Conservation (phyloP, 2,329 filamentous ascomycete species). For the Aspergillus niger region DNA sequence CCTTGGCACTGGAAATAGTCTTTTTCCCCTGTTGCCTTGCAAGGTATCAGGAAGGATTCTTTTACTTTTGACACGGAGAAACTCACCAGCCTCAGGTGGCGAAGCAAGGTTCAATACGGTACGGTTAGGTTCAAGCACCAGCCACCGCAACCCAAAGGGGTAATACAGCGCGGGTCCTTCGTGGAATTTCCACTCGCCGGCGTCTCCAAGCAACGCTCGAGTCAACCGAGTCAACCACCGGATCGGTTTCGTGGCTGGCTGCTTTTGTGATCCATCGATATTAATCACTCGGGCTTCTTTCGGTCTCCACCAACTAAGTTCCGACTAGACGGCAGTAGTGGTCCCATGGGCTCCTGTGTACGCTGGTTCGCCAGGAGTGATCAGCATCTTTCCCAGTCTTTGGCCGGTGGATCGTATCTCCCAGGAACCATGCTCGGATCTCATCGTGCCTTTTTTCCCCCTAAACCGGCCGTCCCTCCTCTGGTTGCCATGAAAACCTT, state of each 20-base stretch:
- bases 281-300: slow-evolving; percentile 5
- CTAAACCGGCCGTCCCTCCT: slow-evolving; percentile 3
- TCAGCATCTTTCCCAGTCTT: slow-evolving; percentile 10
- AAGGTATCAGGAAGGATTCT: background rate
- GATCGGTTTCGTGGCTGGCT: slow-evolving; percentile 8
- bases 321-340: slow-evolving; percentile 2
- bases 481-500: slow-evolving; percentile 11
- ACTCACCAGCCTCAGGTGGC: background rate
- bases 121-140: background rate
- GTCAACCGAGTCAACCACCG: background rate
- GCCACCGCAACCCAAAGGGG: background rate
- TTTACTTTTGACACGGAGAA: background rate
- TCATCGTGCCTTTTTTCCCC: slow-evolving; percentile 17
- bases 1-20: background rate
- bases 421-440: slow-evolving; percentile 19
- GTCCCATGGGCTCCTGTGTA: slow-evolving; percentile 3
- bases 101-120: background rate
- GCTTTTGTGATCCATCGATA: slow-evolving; percentile 8
- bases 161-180: background rate
- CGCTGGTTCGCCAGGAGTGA: slow-evolving; percentile 16
- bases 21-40: background rate
- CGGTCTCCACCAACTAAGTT: slow-evolving; percentile 6
- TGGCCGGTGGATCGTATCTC: slow-evolving; percentile 8
- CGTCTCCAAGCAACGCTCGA: slow-evolving; percentile 6
- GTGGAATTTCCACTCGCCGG: background rate